Conservation (phyloP, 2,329 filamentous ascomycete species). For the Harringtonia aguacate region DNA sequence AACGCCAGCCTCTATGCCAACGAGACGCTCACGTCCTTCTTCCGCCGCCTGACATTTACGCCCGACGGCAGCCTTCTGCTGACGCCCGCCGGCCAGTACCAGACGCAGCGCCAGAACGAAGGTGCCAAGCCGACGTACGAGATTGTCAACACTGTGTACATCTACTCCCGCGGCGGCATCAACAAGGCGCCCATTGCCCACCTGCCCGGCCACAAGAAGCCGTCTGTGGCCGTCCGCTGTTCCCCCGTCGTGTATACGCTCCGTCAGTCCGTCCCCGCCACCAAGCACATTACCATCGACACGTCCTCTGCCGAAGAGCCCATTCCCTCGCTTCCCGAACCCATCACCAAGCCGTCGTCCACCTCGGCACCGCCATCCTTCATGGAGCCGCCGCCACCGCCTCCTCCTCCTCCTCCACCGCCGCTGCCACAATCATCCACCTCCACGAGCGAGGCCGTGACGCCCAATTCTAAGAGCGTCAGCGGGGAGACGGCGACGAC, state of each 20-base stretch:
- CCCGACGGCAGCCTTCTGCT: slow-evolving; percentile 90
- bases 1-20: slow-evolving; percentile 92
- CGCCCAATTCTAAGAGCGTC: slow-evolving; percentile 3
- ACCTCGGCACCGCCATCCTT: slow-evolving; percentile 23
- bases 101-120: slow-evolving; percentile 58
- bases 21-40: slow-evolving; percentile 94
- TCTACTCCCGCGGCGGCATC: slow-evolving; percentile 91
- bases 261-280: slow-evolving; percentile 55
- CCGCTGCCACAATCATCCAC: neutral
- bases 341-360: slow-evolving; percentile 55
- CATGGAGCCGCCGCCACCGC: slow-evolving; percentile 25
- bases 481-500: slow-evolving; percentile 22
- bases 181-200: slow-evolving; percentile 95
- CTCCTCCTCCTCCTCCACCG: slow-evolving; percentile 20
- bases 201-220: slow-evolving; percentile 94
- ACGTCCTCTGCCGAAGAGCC: slow-evolving; percentile 80
- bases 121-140: slow-evolving; percentile 68
- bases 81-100: slow-evolving; percentile 92
- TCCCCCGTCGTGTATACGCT: slow-evolving; percentile 83
- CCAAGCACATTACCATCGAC: slow-evolving; percentile 88
- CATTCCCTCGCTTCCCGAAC: slow-evolving; percentile 75
- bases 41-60: slow-evolving; percentile 84
- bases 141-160: slow-evolving; percentile 93
- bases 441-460: neutral
- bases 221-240: slow-evolving; percentile 89